A percentile compares a stretch with the other conserved stretches of the same genome.
Conservation (phyloP, 148 eudicot species). For the Cornus controversa region DNA sequence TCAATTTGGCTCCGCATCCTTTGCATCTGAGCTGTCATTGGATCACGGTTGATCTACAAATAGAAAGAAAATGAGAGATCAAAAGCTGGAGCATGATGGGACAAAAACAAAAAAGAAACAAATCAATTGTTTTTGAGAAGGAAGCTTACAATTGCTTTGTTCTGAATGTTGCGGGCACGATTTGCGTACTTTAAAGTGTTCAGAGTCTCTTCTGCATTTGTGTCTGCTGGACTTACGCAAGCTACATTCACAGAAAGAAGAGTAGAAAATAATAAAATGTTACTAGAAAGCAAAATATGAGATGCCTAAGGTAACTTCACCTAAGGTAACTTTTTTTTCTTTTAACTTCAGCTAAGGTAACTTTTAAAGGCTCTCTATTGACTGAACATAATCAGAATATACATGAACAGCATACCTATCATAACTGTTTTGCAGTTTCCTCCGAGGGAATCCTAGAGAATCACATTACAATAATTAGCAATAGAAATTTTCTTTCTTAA, state of each 20-base stretch:
- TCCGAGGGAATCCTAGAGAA: constrained; percentile 86
- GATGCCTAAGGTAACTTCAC: not conserved
- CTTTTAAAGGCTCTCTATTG: not conserved
- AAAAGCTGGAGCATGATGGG: not conserved
- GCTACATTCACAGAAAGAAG: constrained; percentile 43
- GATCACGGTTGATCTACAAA: constrained; percentile 89
- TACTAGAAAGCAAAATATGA: constrained; percentile 7
- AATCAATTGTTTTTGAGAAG: not conserved
- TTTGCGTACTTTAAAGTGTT: constrained; percentile 97
- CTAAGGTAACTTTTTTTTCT: not conserved
- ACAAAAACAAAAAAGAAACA: not conserved
- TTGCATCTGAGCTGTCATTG: constrained; percentile 85
- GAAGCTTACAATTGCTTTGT: constrained; percentile 87
- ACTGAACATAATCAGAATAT: not conserved
- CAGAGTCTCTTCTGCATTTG: constrained; percentile 93
- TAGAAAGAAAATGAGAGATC: constrained; percentile 14
- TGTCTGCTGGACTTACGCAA: constrained; percentile 97
- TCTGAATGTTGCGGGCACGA: constrained; percentile 97
- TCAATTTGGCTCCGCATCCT: constrained; percentile 92
- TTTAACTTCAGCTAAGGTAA: not conserved
- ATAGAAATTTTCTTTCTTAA: not conserved
- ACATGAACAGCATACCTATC: constrained; percentile 65
- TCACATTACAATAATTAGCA: constrained; percentile 14
- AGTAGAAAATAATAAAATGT: not conserved
- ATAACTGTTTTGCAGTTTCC: constrained; percentile 97